phyloP scores from a whole-genome alignment of 495 filamentous ascomycete genomes.

The Aspergillus diversus region DNA sequence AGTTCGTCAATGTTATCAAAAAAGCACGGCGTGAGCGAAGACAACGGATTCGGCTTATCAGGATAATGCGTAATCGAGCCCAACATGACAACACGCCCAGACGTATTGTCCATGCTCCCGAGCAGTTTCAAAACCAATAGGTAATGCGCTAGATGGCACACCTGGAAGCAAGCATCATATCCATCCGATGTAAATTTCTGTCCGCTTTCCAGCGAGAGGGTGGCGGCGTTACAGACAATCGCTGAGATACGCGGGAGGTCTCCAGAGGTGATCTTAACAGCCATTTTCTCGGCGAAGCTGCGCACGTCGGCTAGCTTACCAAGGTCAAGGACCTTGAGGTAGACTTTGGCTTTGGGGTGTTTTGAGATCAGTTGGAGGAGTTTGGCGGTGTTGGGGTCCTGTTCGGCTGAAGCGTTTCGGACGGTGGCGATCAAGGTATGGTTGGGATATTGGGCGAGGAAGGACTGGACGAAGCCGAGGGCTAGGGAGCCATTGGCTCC shows the following conservation, averaged over 20 bases:
- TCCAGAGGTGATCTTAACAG: constrained; percentile 30
- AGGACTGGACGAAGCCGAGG: constrained; percentile 42
- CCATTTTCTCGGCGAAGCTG: constrained; percentile 38
- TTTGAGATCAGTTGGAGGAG: constrained; percentile 38
- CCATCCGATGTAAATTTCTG: constrained; percentile 45
- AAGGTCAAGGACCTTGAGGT: constrained; percentile 46
- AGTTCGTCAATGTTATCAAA: constrained; percentile 31
- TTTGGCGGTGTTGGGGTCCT: constrained; percentile 46
- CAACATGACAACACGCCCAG: constrained; percentile 48
- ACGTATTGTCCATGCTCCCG: constrained; percentile 37
- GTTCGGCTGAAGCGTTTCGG: constrained; percentile 38
- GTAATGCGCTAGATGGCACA: constrained; percentile 48
- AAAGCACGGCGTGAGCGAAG: constrained; percentile 30
- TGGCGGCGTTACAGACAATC: constrained; percentile 52
- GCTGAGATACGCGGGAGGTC: constrained; percentile 40
- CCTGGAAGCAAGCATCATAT: constrained; percentile 48
- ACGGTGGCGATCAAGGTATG: constrained; percentile 46
- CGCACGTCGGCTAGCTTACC: constrained; percentile 38
- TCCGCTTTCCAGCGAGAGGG: constrained; percentile 40
- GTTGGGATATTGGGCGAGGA: constrained; percentile 41
- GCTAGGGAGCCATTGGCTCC: constrained; percentile 55
- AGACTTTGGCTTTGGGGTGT: constrained; percentile 35
- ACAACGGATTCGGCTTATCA: constrained; percentile 41
- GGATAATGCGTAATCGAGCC: constrained; percentile 43
- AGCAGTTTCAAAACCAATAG: constrained; percentile 48